These are phyloP conservation scores for Plenodomus biglobosus DNA, from an alignment of 2,329 filamentous ascomycete genomes.

Conservation along the genomic window DNA sequence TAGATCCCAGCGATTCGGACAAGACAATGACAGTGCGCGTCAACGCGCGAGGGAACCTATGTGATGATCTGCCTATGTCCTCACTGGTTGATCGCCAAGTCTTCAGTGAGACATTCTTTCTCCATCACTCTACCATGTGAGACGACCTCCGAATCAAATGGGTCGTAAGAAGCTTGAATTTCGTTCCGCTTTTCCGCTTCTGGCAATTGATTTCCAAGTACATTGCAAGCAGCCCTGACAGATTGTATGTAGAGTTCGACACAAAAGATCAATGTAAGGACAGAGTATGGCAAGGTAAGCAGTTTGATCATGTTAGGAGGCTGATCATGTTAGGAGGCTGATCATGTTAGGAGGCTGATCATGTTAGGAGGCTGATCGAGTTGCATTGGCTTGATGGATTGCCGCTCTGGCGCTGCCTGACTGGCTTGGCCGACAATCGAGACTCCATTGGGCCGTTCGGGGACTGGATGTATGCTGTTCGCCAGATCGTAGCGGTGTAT, in stretches of 20 bases:
- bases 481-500: slow-evolving; percentile 4
- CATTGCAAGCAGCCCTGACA: too few species aligned
- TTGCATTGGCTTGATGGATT: slow-evolving; percentile 9
- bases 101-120: slow-evolving; percentile 1
- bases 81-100: slow-evolving; percentile 1
- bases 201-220: too few species aligned
- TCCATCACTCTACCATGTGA: neutral
- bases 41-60: slow-evolving; percentile 3
- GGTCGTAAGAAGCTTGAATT: neutral
- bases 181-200: slow-evolving; percentile 6
- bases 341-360: too few species aligned
- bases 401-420: slow-evolving; percentile 3
- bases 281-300: too few species aligned
- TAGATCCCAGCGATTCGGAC: too few species aligned
- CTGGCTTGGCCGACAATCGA: neutral
- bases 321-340: too few species aligned
- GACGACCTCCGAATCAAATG: neutral
- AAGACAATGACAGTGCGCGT: too few species aligned
- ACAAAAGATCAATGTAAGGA: too few species aligned
- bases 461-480: slow-evolving; percentile 6
- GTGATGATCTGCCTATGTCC: slow-evolving; percentile 3
- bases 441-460: neutral
- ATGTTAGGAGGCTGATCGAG: neutral
- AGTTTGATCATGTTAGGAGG: too few species aligned
- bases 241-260: too few species aligned